phyloP scores from a whole-genome alignment of 495 filamentous ascomycete genomes.

The Lophium mytilinum region DNA sequence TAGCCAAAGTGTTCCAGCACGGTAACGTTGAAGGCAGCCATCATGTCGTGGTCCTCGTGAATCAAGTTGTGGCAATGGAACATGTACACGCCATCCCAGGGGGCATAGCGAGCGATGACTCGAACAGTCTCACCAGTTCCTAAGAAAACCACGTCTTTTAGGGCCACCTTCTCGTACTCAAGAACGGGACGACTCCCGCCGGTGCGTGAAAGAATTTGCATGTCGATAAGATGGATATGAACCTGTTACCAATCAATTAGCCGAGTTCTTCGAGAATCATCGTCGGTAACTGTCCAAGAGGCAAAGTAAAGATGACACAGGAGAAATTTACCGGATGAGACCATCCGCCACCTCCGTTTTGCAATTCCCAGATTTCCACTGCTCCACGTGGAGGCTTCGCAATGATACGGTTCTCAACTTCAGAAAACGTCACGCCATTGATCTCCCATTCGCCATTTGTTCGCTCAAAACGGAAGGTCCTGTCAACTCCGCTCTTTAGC shows the following conservation, averaged over 20 bases:
- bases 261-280: no score
- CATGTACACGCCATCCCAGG: constrained; percentile 49
- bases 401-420: constrained; percentile 37
- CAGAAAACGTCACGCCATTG: constrained; percentile 46
- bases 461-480: constrained; percentile 41
- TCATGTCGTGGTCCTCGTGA: constrained; percentile 56
- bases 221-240: constrained; percentile 54
- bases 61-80: constrained; percentile 50
- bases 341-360: no score
- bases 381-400: constrained; percentile 41
- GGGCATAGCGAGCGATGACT: constrained; percentile 44
- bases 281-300: no score
- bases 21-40: constrained; percentile 52
- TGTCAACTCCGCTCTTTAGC: constrained; percentile 31
- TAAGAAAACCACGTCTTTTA: constrained; percentile 49
- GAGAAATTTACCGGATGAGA: no score
- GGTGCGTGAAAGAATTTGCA: constrained; percentile 41
- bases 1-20: constrained; percentile 42
- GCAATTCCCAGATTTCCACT: constrained; percentile 45
- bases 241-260: no score
- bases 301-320: no score
- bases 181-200: constrained; percentile 32
- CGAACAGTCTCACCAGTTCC: constrained; percentile 41
- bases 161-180: constrained; percentile 41
- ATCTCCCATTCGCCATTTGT: constrained; percentile 39